Evolutionary conservation across 441 rosid species (phyloP), one percentile per base, ranked within the genome.

Genomic region (Dalechampia spathulata): DNA sequence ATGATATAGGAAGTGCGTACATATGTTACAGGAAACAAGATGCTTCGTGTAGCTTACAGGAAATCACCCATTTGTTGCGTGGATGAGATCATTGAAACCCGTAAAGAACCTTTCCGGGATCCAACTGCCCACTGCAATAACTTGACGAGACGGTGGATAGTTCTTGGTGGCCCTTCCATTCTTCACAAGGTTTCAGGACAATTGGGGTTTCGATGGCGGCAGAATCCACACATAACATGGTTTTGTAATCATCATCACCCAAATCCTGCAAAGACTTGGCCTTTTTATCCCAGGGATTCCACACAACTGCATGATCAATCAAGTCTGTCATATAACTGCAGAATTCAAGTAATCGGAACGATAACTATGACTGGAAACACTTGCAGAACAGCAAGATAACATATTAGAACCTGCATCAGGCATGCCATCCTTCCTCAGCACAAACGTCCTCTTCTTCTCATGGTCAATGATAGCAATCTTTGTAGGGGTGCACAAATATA

Each of bases 221-320:
- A 39, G 87, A 91, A 67, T 83, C 90, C 69, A 91, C 91, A 16
- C 96, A 69, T 1, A 91, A 63, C 98, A 86, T 86, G 62, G 78
- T 72, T 61, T 84, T 85, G 75, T 88, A 91, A 58, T 88, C 93
- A 57, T 79, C 96, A 50, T 79, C 93, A 21, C 96, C 96, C 75
- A 91, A 53, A 65, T 88, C 98, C 14, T 77, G 75, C 57, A 88
- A 79, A 39, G 78, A 75, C 74, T 78, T 91, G 20, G 90, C 83
- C 81, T 68, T 87, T 61, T 74, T 87, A 74, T 83, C 87, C 98
- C 96, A 87, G 26, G 98, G 98, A 77, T 87, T 91, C 98, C 95
- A 88, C 27, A 86, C 82, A 71, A 68, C 96, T 91, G 79, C 73
- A 64, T 49, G 59, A 26, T 40, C 49, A 67, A 36, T 44, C 20